Conservation (phyloP, 371 early-diverging fungal species). For the Umbelopsis sp. region DNA sequence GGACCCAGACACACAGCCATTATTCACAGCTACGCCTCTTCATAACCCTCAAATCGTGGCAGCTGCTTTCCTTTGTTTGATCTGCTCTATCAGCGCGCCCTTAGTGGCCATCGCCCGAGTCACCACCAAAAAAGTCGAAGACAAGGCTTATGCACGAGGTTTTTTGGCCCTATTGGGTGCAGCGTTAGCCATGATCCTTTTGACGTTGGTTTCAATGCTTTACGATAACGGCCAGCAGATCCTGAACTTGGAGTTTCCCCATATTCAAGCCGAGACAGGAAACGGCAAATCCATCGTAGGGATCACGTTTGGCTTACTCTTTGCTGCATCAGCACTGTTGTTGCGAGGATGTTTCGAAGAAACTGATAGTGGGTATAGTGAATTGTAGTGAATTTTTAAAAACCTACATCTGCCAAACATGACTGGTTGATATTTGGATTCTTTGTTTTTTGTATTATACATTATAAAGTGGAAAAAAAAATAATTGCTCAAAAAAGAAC, state of each 20-base stretch:
- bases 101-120: background rate
- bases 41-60: constrained; percentile 14
- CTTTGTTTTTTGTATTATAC: constrained; percentile 9
- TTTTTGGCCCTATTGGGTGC: background rate
- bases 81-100: background rate
- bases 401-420: too few relatives aligned
- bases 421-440: too few relatives aligned
- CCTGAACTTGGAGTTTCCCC: constrained; percentile 6
- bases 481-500: constrained; percentile 13
- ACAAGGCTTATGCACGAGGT: constrained; percentile 2
- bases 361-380: background rate
- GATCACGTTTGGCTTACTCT: constrained; percentile 5
- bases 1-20: constrained; percentile 5
- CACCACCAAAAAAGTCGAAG: background rate
- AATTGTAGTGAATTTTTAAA: background rate
- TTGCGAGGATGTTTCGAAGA: constrained; percentile 6
- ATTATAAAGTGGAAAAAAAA: constrained; percentile 8
- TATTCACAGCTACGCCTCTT: background rate
- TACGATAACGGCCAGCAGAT: constrained; percentile 11
- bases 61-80: background rate
- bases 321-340: background rate
- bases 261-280: background rate
- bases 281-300: constrained; percentile 13
- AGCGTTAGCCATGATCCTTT: background rate
- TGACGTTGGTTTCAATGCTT: background rate